phyloP scores from a whole-genome alignment of 2,329 filamentous ascomycete genomes.

The Hypoxylon sp. region DNA sequence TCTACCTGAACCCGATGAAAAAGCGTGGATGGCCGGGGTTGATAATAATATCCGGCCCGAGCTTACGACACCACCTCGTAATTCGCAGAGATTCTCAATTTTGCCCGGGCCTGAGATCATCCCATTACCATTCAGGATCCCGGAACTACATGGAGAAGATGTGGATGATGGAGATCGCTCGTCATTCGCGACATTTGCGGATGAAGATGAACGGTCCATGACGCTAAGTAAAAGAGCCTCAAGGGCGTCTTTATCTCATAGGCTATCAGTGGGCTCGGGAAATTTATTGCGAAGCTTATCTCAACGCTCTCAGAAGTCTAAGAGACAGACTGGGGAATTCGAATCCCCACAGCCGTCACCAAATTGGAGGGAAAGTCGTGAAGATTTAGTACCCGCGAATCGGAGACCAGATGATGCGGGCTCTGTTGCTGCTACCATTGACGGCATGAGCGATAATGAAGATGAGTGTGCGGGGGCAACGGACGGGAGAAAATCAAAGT shows the following conservation, averaged over 20 bases:
- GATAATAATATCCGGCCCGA: conserved; percentile 53
- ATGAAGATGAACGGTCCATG: conserved; percentile 63
- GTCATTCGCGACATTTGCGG: conserved; percentile 79
- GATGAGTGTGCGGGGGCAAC: conserved; percentile 54
- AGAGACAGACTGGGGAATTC: conserved; percentile 45
- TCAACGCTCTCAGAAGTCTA: conserved; percentile 54
- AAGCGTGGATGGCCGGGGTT: conserved; percentile 53
- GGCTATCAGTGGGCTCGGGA: conserved; percentile 65
- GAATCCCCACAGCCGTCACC: conserved; percentile 39
- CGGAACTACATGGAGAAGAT: conserved; percentile 55
- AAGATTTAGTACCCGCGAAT: conserved; percentile 62
- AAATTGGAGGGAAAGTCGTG: conserved; percentile 58
- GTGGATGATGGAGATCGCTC: conserved; percentile 70
- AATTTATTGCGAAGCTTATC: conserved; percentile 64
- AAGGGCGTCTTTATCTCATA: conserved; percentile 59
- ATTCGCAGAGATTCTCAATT: conserved; percentile 55
- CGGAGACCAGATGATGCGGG: conserved; percentile 59
- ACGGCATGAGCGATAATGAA: conserved; percentile 65
- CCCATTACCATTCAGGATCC: conserved; percentile 76
- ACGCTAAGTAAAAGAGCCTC: conserved; percentile 56
- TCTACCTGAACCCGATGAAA: conserved; percentile 53
- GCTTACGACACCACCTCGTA: conserved; percentile 48
- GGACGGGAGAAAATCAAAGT: conserved; percentile 44
- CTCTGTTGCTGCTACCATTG: conserved; percentile 72
- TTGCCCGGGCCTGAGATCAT: conserved; percentile 69